A percentile compares a stretch with the other conserved stretches of the same genome.
These are phyloP conservation scores for Neofusicoccum umdonicola DNA, from an alignment of 2,329 filamentous ascomycete genomes.

Conservation along the genomic window DNA sequence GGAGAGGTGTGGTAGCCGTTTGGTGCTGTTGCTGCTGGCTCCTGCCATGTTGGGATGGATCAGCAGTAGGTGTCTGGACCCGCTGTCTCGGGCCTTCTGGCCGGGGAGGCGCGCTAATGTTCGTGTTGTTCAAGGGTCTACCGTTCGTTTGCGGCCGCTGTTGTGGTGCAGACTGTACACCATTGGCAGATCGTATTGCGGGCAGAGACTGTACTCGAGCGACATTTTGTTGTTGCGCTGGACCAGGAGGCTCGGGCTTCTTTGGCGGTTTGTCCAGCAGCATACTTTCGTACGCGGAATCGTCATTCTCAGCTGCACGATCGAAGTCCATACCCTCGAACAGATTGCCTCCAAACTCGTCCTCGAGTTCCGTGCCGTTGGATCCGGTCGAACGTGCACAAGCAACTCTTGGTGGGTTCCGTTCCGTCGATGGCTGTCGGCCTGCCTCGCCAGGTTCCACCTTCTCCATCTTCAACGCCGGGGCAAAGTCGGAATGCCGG, in stretches of 20 bases:
- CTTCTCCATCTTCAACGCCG: conserved; percentile 44
- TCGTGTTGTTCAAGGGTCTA: conserved; percentile 1
- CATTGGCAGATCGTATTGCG: conserved; percentile 20
- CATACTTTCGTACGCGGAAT: conserved; percentile 17
- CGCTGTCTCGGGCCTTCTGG: background rate
- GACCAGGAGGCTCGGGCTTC: conserved; percentile 11
- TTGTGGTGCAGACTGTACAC: conserved; percentile 24
- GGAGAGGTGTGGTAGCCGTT: conserved; percentile 21
- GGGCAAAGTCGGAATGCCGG: conserved; percentile 71
- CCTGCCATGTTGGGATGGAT: background rate
- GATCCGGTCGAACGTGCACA: conserved; percentile 36
- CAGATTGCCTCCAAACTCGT: conserved; percentile 55
- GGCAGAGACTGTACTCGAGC: conserved; percentile 27
- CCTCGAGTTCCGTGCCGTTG: conserved; percentile 48
- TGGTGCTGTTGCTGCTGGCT: conserved; percentile 24
- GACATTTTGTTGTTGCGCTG: conserved; percentile 17
- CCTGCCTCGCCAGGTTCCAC: conserved; percentile 14
- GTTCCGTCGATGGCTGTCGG: conserved; percentile 21
- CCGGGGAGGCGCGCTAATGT: conserved; percentile 10
- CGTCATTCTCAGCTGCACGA: background rate
- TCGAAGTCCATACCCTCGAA: conserved; percentile 52
- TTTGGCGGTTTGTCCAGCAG: background rate
- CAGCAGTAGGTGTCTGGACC: conserved; percentile 20
- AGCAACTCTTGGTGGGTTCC: conserved; percentile 25
- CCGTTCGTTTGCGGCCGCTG: conserved; percentile 22